Evolutionary conservation across 1,139 yeast species (phyloP).

Genomic region (Lodderomyces oxycetoniae): DNA sequence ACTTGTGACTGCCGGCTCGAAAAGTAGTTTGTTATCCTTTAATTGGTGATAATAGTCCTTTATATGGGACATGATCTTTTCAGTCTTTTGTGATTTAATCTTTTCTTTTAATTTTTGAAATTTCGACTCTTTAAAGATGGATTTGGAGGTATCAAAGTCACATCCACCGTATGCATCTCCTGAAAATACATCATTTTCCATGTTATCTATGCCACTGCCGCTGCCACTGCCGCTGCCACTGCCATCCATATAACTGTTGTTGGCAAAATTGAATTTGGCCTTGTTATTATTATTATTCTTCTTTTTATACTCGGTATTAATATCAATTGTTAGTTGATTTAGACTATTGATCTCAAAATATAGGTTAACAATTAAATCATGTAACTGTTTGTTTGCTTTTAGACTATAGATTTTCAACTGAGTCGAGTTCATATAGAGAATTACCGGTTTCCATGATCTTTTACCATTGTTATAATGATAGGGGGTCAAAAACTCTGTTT

Average conservation of each 20-base stretch:
- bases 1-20: constrained; percentile 31
- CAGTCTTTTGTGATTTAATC: constrained; percentile 14
- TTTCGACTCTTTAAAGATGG: constrained; percentile 11
- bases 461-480: constrained; percentile 26
- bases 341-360: constrained; percentile 28
- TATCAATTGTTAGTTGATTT: constrained; percentile 12
- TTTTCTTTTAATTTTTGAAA: constrained; percentile 12
- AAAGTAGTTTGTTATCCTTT: constrained; percentile 29
- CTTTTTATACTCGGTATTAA: constrained; percentile 15
- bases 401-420: constrained; percentile 44
- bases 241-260: constrained; percentile 2
- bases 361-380: constrained; percentile 26
- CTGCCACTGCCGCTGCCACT: too few relatives aligned
- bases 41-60: constrained; percentile 20
- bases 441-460: constrained; percentile 44
- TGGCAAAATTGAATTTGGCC: constrained; percentile 8
- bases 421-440: constrained; percentile 55
- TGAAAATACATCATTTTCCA: constrained; percentile 20
- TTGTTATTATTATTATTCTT: constrained; percentile 11
- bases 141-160: constrained; percentile 5
- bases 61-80: constrained; percentile 16
- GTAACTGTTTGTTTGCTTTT: constrained; percentile 22
- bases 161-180: constrained; percentile 26
- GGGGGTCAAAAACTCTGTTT: constrained; percentile 38
- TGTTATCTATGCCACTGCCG: too few relatives aligned